phyloP scores from a whole-genome alignment of 495 filamentous ascomycete species.

The Penicillium simplicissimum region DNA sequence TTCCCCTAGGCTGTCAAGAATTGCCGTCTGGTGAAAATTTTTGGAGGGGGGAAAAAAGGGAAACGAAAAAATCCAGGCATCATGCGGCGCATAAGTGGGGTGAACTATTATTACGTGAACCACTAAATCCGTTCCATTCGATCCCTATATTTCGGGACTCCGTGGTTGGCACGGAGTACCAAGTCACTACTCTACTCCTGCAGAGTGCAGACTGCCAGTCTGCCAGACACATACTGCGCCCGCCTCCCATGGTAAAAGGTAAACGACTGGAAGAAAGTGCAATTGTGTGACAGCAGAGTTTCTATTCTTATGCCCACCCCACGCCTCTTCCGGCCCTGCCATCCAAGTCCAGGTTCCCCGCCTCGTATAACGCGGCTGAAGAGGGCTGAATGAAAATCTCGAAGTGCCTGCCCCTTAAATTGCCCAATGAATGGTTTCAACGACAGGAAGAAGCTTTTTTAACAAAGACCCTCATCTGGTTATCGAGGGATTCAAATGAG shows the following conservation, averaged over 20 bases:
- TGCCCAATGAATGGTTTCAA: no score
- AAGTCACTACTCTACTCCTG: neutral
- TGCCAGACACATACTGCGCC: no score
- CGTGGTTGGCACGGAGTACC: neutral
- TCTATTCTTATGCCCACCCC: slow-evolving; percentile 5
- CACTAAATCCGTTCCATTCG: neutral
- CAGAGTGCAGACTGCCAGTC: no score
- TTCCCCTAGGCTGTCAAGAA: neutral
- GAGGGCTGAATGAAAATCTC: neutral
- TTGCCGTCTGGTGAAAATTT: neutral
- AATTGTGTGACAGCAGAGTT: neutral
- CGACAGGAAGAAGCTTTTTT: neutral
- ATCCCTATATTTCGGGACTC: neutral
- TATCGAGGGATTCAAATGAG: neutral
- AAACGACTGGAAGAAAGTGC: neutral
- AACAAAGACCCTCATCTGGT: neutral
- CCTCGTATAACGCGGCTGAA: slow-evolving; percentile 10
- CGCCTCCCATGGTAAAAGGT: neutral
- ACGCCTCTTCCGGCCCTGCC: neutral
- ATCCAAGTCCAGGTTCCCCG: neutral
- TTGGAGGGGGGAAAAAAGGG: neutral
- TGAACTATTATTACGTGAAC: neutral
- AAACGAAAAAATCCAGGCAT: neutral
- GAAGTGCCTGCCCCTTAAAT: no score
- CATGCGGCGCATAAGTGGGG: slow-evolving; percentile 5